Conservation (phyloP, 805 yeast species). For the Yamadazyma phyllophila region DNA sequence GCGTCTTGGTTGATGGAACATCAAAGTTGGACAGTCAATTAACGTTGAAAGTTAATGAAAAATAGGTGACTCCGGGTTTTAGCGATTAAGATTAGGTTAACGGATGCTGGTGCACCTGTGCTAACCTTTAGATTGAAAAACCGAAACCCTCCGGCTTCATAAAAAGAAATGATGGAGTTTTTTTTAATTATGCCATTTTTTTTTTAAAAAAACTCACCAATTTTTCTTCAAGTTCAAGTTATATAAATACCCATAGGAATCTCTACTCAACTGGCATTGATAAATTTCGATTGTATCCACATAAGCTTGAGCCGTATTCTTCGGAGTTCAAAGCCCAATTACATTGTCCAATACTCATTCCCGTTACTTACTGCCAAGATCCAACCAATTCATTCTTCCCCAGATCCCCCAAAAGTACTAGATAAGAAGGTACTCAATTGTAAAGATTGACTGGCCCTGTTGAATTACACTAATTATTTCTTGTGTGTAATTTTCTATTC, state of each 20-base stretch:
- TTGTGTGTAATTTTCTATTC: neutral
- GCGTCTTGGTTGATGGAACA: too few species aligned
- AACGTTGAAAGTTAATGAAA: neutral
- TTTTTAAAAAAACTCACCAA: neutral
- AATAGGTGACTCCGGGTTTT: neutral
- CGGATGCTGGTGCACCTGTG: neutral
- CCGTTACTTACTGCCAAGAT: too few species aligned
- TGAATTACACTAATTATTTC: neutral
- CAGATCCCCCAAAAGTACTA: too few species aligned
- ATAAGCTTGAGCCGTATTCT: neutral
- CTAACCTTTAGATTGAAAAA: neutral
- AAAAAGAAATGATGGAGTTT: neutral
- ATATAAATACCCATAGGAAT: constrained; percentile 1
- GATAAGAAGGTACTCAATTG: too few species aligned
- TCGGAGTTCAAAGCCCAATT: too few species aligned
- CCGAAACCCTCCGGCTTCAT: neutral
- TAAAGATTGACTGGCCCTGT: neutral
- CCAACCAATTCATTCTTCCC: too few species aligned
- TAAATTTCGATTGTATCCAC: neutral
- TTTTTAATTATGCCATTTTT: neutral
- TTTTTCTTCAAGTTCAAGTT: neutral
- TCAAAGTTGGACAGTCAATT: neutral
- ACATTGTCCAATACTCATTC: too few species aligned
- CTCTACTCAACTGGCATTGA: neutral
- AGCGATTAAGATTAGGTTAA: neutral